Conservation (phyloP, 192 early-diverging fungal species). For the Backusella mclennaniae region DNA sequence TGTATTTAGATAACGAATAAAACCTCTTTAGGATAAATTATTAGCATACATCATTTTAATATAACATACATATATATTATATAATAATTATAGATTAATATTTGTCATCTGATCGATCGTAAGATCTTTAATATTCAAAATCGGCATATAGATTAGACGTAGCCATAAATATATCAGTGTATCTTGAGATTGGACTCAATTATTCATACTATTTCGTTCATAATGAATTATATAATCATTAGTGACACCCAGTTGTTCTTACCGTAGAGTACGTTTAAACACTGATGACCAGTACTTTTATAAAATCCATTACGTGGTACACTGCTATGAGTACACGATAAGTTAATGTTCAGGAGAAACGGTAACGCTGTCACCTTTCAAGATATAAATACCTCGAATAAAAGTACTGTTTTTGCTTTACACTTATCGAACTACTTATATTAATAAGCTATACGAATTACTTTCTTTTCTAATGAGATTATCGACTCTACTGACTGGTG, state of each 20-base stretch:
- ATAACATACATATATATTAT: neutral
- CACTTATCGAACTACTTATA: neutral
- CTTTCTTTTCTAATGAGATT: constrained; percentile 4
- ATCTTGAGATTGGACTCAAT: neutral
- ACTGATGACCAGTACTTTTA: neutral
- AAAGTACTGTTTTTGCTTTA: neutral
- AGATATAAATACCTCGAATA: neutral
- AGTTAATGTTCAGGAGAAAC: neutral
- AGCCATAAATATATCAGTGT: neutral
- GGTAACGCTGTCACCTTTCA: neutral
- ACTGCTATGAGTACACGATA: neutral
- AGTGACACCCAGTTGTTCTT: neutral
- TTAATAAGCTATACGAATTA: neutral
- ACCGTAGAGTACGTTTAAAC: neutral
- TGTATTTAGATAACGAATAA: neutral
- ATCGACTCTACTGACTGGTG: constrained; percentile 5
- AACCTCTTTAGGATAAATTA: neutral
- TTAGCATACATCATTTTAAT: neutral
- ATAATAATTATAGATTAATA: neutral
- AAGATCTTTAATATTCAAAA: neutral
- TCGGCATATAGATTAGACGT: neutral
- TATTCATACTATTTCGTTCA: neutral
- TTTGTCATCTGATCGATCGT: neutral
- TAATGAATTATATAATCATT: neutral
- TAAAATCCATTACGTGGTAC: neutral